Percentiles rank a stretch among this genome's conserved stretches.
phyloP scores from a whole-genome alignment of 305 asterid genomes.

The Fraxinus xanthoxyloides region DNA sequence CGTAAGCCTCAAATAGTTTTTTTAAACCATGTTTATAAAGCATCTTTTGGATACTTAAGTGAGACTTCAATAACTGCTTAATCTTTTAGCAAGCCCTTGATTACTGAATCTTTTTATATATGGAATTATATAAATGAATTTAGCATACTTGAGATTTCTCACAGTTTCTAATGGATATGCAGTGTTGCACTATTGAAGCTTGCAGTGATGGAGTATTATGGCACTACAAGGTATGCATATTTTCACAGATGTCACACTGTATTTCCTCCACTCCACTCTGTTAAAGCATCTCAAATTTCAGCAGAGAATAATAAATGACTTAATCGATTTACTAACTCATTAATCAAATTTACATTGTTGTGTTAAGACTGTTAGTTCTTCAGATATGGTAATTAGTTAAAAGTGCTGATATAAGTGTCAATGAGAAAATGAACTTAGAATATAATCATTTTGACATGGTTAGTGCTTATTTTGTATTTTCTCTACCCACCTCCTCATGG shows the following conservation, averaged over 20 bases:
- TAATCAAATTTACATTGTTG: not conserved
- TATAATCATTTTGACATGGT: not conserved
- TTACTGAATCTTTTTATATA: too few relatives aligned
- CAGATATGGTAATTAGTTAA: not conserved
- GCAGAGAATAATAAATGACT: not conserved
- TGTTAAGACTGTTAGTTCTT: not conserved
- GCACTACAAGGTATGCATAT: slow-evolving; percentile 68
- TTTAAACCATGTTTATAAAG: not conserved
- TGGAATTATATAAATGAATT: not conserved
- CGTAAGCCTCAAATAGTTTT: not conserved
- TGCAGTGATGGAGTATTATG: slow-evolving; percentile 78
- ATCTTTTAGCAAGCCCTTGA: not conserved
- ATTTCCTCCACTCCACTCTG: not conserved
- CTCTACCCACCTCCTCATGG: not conserved
- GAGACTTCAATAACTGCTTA: not conserved
- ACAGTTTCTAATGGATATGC: slow-evolving; percentile 21
- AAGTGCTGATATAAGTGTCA: not conserved
- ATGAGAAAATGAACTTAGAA: not conserved
- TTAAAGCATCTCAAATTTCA: not conserved
- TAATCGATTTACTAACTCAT: not conserved
- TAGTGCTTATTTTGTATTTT: not conserved
- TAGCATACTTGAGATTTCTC: slow-evolving; percentile 6
- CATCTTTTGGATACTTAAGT: not conserved
- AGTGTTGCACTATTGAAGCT: slow-evolving; percentile 78
- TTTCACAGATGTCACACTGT: not conserved